phyloP scores from a whole-genome alignment of 1,284 basidiomycete species.

The Melanopsichium pennsylvanicum region DNA sequence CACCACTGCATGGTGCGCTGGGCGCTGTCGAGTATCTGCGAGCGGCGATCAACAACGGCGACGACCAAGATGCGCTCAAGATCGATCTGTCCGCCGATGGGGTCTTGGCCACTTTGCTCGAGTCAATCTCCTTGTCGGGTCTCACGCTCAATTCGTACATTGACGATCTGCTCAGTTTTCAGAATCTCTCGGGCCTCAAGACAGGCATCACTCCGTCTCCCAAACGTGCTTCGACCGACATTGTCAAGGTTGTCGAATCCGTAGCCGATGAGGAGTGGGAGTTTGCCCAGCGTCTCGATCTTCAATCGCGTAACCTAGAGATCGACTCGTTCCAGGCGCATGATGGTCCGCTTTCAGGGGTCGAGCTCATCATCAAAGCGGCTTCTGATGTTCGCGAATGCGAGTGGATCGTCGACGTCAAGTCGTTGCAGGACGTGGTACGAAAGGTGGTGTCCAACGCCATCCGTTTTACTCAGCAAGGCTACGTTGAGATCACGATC shows the following conservation, averaged over 20 bases:
- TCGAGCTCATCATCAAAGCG: slow-evolving; percentile 50
- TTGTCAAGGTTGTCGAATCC: slow-evolving; percentile 42
- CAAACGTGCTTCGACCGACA: slow-evolving; percentile 17
- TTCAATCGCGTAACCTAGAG: slow-evolving; percentile 26
- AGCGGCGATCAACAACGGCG: slow-evolving; percentile 22
- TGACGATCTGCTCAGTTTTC: slow-evolving; percentile 57
- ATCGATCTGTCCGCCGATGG: slow-evolving; percentile 44
- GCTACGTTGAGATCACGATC: slow-evolving; percentile 40
- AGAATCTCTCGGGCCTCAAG: slow-evolving; percentile 42
- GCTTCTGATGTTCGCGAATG: slow-evolving; percentile 16
- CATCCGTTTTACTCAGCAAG: slow-evolving; percentile 42
- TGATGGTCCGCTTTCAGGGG: slow-evolving; percentile 14
- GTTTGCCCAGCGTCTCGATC: slow-evolving; percentile 38
- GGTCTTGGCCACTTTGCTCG: slow-evolving; percentile 43
- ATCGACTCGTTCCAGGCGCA: neutral
- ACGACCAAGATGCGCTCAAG: slow-evolving; percentile 19
- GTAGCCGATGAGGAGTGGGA: slow-evolving; percentile 51
- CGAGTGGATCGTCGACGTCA: slow-evolving; percentile 30
- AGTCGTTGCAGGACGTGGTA: slow-evolving; percentile 40
- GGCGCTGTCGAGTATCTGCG: slow-evolving; percentile 54
- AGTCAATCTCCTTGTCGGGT: slow-evolving; percentile 47
- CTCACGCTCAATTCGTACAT: slow-evolving; percentile 51
- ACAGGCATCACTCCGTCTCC: neutral
- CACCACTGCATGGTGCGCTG: slow-evolving; percentile 55
- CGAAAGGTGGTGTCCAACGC: slow-evolving; percentile 53